Evolutionary conservation across 495 filamentous ascomycete genomes (phyloP).

Genomic region (Opeltia flavorubescens): DNA sequence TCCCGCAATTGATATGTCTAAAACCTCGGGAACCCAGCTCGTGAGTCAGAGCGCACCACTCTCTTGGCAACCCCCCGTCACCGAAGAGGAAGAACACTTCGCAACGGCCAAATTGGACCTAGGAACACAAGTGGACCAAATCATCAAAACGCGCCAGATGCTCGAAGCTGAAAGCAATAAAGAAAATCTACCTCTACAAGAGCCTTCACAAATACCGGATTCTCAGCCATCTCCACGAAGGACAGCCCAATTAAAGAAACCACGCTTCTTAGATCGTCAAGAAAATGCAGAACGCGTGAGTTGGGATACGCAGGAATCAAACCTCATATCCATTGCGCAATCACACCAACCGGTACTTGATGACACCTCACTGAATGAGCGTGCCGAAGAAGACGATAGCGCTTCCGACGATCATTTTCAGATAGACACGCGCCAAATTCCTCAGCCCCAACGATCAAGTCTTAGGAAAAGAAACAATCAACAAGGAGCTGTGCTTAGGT

Average conservation of each 20-base stretch:
- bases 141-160: background rate
- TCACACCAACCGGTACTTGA: no score
- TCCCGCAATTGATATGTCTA: no score
- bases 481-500: background rate
- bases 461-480: background rate
- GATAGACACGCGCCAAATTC: background rate
- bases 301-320: slow-evolving; percentile 10
- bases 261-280: slow-evolving; percentile 26
- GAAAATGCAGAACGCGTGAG: slow-evolving; percentile 17
- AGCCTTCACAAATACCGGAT: background rate
- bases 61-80: background rate
- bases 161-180: slow-evolving; percentile 14
- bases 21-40: no score
- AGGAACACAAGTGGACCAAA: background rate
- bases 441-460: background rate
- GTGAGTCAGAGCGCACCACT: background rate
- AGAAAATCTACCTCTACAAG: slow-evolving; percentile 10
- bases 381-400: slow-evolving; percentile 8
- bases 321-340: no score
- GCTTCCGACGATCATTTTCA: slow-evolving; percentile 14
- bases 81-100: background rate
- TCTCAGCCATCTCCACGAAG: slow-evolving; percentile 5
- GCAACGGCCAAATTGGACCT: background rate
- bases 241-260: slow-evolving; percentile 9
- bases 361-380: slow-evolving; percentile 6